Evolutionary conservation across 805 yeast genomes (phyloP).

Genomic region (Cyberlindnera veronae): DNA sequence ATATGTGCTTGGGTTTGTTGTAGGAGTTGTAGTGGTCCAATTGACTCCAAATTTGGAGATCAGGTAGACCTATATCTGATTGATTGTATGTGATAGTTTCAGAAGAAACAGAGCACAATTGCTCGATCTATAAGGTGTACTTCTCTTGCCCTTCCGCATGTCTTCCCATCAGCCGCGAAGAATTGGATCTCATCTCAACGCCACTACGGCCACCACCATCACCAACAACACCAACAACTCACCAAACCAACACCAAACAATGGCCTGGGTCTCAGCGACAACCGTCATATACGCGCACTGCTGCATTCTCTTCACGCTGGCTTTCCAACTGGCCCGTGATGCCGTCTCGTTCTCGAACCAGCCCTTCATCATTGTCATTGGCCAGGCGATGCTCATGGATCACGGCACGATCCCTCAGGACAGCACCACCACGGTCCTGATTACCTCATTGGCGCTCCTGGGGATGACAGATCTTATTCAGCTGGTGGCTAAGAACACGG

Average conservation of each 20-base stretch:
- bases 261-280: conserved; percentile 52
- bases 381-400: conserved; percentile 44
- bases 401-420: conserved; percentile 3
- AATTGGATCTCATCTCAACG: not conserved
- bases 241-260: conserved; percentile 26
- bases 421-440: conserved; percentile 25
- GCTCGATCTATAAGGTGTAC: too few species aligned
- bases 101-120: too few species aligned
- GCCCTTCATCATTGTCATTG: conserved; percentile 47
- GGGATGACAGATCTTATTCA: conserved; percentile 58
- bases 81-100: too few species aligned
- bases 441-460: conserved; percentile 38
- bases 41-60: too few species aligned
- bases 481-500: conserved; percentile 39
- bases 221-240: not conserved
- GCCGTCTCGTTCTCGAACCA: too few species aligned
- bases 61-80: too few species aligned
- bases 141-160: too few species aligned
- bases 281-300: conserved; percentile 46
- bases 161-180: too few species aligned
- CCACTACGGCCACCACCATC: not conserved
- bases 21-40: too few species aligned
- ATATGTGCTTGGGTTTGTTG: not conserved
- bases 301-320: conserved; percentile 38
- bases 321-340: conserved; percentile 39